Base-by-base conservation (phyloP, 75 land plant species). In the Larix kaempferi region DNA sequence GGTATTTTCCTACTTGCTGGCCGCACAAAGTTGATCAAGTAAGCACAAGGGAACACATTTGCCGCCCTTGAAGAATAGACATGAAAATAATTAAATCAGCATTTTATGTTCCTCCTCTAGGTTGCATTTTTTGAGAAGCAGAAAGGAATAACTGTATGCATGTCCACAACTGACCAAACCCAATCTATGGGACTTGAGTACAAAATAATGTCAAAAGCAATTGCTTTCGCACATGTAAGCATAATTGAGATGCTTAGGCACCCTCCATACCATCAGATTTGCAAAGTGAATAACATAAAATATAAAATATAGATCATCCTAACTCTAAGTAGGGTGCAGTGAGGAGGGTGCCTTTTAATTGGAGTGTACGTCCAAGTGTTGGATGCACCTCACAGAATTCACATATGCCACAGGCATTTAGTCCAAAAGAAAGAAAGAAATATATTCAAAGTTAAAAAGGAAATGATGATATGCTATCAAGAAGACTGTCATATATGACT, bases 11-110 rank as follows among this genome's bases (percentile, higher is more conserved):
- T 84, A 71, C 78, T 75, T 60, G 80, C 77, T 61, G 99, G 95
- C 37, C 99, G 85, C 58, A 91, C 76, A 87, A 97, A 77, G 82
- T 97, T 97, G 77, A 97, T 89, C 78, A 94, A 67, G 78, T 88
- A 90, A 37, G 90, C 98, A 86, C 95, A 97, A 37, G 98, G 94
- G 74, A 97, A 97, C 23, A 97, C 98, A 88, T 97, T 91, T 76
- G 94, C 94, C 8, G 95, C 98, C 89, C 99, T 97, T 80, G 52
- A 80, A 73, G 74, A 21, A 39, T 56, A 37, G 54, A 35, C 35
- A 44, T 82, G 71, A 41, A 80, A 71, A 80, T 14, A 5, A 23
- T 12, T 14, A 15, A 26, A 19, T 71, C 52, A 41, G 75, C n/a
- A 77, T 66, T n/a, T n/a, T 73, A 23, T 78, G 59, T 25, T 37